A percentile compares a stretch with the other conserved stretches of the same genome.
Conservation (phyloP, 75 land plant genomes). For the Pinus tabuliformis region DNA sequence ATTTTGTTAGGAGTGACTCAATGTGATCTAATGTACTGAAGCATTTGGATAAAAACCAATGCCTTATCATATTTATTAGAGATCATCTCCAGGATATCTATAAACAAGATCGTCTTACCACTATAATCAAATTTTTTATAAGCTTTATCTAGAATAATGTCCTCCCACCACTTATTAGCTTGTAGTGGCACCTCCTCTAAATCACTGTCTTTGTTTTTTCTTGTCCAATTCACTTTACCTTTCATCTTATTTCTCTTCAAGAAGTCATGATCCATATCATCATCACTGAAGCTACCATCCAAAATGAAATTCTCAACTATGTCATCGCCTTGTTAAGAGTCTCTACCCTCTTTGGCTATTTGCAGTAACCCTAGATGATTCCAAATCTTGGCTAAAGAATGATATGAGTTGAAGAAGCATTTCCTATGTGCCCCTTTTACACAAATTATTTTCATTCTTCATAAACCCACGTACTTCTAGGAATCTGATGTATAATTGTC, state of each 20-base stretch:
- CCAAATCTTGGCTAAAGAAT: too few relatives aligned
- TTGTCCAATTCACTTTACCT: background rate
- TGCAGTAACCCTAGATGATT: too few relatives aligned
- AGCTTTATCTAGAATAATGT: conserved; percentile 49
- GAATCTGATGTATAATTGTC: too few relatives aligned
- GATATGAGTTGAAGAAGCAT: too few relatives aligned
- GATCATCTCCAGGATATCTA: conserved; percentile 77
- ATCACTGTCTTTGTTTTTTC: background rate
- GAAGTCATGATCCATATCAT: too few relatives aligned
- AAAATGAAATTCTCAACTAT: too few relatives aligned
- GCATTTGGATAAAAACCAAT: conserved; percentile 90
- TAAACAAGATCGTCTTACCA: conserved; percentile 93
- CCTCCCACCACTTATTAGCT: conserved; percentile 71
- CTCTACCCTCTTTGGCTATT: too few relatives aligned
- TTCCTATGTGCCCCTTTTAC: too few relatives aligned
- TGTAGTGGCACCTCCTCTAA: background rate
- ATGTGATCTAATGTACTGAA: conserved; percentile 79
- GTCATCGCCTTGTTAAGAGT: too few relatives aligned
- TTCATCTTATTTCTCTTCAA: background rate
- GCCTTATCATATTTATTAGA: conserved; percentile 77
- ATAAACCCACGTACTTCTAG: too few relatives aligned
- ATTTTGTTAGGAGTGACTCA: conserved; percentile 64
- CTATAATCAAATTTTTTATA: conserved; percentile 61
- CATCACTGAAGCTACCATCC: too few relatives aligned
- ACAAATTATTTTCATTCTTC: too few relatives aligned